Base-by-base conservation (phyloP, 805 yeast species). In the Tetrapisispora taiwanensis region DNA sequence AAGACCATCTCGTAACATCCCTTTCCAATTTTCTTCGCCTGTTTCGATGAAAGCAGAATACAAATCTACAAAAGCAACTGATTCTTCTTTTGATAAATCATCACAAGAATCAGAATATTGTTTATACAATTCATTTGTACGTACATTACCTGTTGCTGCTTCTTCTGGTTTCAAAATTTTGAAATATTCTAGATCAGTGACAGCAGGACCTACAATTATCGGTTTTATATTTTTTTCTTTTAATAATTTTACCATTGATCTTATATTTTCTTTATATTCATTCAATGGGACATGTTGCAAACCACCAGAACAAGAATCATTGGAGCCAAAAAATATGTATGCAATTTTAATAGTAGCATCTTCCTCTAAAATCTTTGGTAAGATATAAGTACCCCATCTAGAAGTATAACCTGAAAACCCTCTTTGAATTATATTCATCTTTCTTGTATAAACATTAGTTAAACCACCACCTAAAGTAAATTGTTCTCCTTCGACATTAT, bases 341-440 rank as follows among this genome's bases (percentile, higher is more conserved):
- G 78, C 68, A 10, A 71, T 50, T 2, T 50, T 62, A 41, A 76
- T 64, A 6, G 53, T 66, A 39, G 74, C 62, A 48, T 79, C 84
- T 4, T 61, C 54, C 19, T 71, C 66, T 30, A 86, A 60, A 12
- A 81, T 64, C 35, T 68, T 62, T n/a, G 75, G 75, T 4, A 75
- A 53, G 4, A 84, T 52, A 39, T 68, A 62, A 9, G 68, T 54
- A 0, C 76, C 87, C 64, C 79, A 79, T 30, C 76, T 73, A 0
- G 88, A 65, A 52, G 73, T 84, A 65, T 84, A 88, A 0, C 97
- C 96, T 1, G 78, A 58, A 54, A 67, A 85, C 0, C 97, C 97
- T 46, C 95, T 68, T 34, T 75, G 79, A 1, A 87, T 55, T 2
- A 89, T 67, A 50, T 85, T 90, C 38, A 85, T 52, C 55, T 71